A percentile compares a stretch with the other conserved stretches of the same genome.
Evolutionary conservation across 441 rosid species (phyloP).

Genomic region (Kokia cookei): DNA sequence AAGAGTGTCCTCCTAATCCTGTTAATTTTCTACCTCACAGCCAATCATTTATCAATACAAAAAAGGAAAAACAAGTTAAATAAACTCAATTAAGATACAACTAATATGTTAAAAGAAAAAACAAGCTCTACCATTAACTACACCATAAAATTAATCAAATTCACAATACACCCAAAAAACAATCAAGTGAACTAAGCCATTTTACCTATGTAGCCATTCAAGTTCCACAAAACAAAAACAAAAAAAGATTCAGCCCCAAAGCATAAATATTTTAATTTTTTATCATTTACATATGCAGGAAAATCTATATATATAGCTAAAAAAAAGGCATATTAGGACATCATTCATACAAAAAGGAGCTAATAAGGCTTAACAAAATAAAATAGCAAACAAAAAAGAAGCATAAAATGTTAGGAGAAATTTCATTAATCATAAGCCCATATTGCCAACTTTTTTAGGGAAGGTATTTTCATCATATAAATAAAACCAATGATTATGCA

Average conservation of each 20-base stretch:
- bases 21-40: constrained; percentile 21
- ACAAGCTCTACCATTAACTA: background rate
- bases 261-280: background rate
- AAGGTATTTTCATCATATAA: background rate
- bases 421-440: background rate
- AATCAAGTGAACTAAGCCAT: background rate
- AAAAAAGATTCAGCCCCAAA: background rate
- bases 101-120: background rate
- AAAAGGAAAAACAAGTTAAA: background rate
- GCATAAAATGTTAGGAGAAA: background rate
- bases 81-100: background rate
- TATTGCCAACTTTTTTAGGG: background rate
- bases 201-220: background rate
- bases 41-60: constrained; percentile 24
- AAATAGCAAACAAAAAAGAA: background rate
- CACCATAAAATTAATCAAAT: background rate
- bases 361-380: background rate
- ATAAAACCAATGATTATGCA: background rate
- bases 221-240: background rate
- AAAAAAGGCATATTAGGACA: background rate
- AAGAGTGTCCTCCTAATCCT: constrained; percentile 13
- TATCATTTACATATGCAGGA: background rate
- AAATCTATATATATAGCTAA: background rate
- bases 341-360: background rate
- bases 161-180: background rate